Percentiles rank a stretch among this genome's conserved stretches.
Conservation (phyloP, 2,329 filamentous ascomycete species). For the Chaetomium sp. region DNA sequence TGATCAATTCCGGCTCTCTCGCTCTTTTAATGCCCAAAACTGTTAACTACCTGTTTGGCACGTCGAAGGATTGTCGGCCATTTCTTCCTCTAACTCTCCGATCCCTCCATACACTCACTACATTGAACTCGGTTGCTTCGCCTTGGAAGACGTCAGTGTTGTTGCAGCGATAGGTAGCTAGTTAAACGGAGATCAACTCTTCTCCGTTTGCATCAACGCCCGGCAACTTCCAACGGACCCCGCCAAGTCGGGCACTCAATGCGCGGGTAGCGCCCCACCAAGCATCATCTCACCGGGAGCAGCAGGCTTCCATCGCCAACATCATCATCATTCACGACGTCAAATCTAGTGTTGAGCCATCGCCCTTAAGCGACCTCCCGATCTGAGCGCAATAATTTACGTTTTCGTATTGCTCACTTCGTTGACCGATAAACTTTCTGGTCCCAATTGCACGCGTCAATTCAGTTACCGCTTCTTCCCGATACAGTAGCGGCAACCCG, state of each 20-base stretch:
- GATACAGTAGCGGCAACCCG: neutral
- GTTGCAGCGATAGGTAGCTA: neutral
- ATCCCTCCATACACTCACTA: neutral
- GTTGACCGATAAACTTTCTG: neutral
- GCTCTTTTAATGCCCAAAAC: neutral
- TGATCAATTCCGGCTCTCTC: neutral
- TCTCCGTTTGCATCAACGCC: constrained; percentile 9
- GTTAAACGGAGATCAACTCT: neutral
- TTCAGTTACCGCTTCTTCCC: neutral
- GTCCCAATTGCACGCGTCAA: neutral
- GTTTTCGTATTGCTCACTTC: neutral
- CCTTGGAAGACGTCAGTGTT: neutral
- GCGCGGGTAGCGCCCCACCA: neutral
- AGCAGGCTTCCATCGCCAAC: constrained; percentile 10
- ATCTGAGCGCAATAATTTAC: neutral
- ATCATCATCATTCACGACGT: constrained; percentile 7
- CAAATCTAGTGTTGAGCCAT: neutral
- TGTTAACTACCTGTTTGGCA: no score
- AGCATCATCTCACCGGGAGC: neutral
- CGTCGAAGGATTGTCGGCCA: neutral
- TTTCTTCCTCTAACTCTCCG: neutral
- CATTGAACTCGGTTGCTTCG: neutral
- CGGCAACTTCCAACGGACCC: constrained; percentile 9
- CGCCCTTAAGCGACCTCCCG: neutral
- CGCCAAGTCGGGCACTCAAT: neutral